A percentile compares a stretch with the other conserved stretches of the same genome.
Conservation (phyloP, 805 yeast genomes). For the Ogataea wickerhamii region DNA sequence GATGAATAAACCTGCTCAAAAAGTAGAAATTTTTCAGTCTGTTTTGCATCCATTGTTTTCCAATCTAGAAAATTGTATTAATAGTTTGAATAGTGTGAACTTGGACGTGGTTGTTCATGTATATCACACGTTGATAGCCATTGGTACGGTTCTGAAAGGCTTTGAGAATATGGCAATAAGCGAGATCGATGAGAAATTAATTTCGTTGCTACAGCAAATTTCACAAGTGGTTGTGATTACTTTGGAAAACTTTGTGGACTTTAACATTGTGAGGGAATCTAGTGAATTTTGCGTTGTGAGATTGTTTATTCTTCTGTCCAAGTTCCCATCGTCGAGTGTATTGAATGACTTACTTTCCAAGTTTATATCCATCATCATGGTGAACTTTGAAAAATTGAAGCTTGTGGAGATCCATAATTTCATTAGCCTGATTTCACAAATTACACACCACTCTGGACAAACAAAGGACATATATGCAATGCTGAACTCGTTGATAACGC, state of each 20-base stretch:
- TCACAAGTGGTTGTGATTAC: conserved; percentile 83
- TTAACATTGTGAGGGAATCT: conserved; percentile 75
- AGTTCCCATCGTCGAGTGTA: conserved; percentile 33
- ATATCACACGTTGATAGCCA: conserved; percentile 82
- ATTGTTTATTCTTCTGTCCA: conserved; percentile 69
- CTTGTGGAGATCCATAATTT: conserved; percentile 73
- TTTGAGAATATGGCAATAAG: conserved; percentile 43
- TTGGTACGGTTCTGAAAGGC: conserved; percentile 88
- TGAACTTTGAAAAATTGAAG: conserved; percentile 53
- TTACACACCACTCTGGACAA: conserved; percentile 69
- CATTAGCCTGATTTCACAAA: conserved; percentile 81
- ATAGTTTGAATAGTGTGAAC: conserved; percentile 32
- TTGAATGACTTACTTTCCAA: conserved; percentile 54
- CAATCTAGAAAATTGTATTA: conserved; percentile 63
- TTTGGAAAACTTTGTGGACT: conserved; percentile 65
- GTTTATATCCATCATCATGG: conserved; percentile 63
- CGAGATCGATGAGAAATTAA: conserved; percentile 33
- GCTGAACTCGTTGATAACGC: conserved; percentile 67
- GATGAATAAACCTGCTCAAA: conserved; percentile 40
- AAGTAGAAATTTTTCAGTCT: conserved; percentile 52
- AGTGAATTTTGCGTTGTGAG: conserved; percentile 85
- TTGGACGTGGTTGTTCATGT: conserved; percentile 60
- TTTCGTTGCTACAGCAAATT: conserved; percentile 31
- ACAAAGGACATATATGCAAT: conserved; percentile 69
- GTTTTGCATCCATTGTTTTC: conserved; percentile 73